A percentile compares a stretch with the other conserved stretches of the same genome.
Conservation (phyloP, 2,329 filamentous ascomycete genomes). For the Aureobasidium sp. region DNA sequence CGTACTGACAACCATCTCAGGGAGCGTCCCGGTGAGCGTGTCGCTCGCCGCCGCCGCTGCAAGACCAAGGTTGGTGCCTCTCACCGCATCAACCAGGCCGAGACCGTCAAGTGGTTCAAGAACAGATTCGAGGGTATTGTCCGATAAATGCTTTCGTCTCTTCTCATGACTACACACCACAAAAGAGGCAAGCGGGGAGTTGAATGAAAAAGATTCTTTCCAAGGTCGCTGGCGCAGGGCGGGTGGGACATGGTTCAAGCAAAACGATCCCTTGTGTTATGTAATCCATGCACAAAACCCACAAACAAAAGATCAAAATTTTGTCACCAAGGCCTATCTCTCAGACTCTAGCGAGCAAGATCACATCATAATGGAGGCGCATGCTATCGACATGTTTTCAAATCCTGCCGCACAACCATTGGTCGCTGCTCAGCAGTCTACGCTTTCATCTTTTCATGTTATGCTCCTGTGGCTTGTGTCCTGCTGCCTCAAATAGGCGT, state of each 20-base stretch:
- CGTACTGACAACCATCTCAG: constrained; percentile 34
- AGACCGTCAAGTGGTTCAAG: constrained; percentile 98
- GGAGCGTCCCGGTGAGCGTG: constrained; percentile 96
- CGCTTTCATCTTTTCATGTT: not conserved
- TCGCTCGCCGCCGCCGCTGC: constrained; percentile 86
- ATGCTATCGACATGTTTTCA: constrained; percentile 4
- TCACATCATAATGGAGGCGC: constrained; percentile 16
- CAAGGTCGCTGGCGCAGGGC: constrained; percentile 9
- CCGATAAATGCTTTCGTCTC: constrained; percentile 58
- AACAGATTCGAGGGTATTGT: constrained; percentile 97
- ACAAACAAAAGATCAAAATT: constrained; percentile 14
- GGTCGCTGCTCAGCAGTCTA: constrained; percentile 12
- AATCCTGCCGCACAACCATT: constrained; percentile 16
- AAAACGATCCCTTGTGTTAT: constrained; percentile 11
- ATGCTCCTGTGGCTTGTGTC: not conserved
- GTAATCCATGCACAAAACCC: constrained; percentile 21
- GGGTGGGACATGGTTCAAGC: constrained; percentile 17
- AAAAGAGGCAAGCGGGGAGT: constrained; percentile 6
- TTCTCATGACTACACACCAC: not conserved
- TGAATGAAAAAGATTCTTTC: not conserved
- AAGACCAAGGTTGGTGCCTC: constrained; percentile 75
- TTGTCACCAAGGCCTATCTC: constrained; percentile 26
- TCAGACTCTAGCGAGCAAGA: constrained; percentile 21
- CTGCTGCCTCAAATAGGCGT: no score
- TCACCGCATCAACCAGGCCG: constrained; percentile 88